Percentiles rank a stretch among this genome's conserved stretches.
Conservation (phyloP, 768 basidiomycete species). For the Podaxis sp. region DNA sequence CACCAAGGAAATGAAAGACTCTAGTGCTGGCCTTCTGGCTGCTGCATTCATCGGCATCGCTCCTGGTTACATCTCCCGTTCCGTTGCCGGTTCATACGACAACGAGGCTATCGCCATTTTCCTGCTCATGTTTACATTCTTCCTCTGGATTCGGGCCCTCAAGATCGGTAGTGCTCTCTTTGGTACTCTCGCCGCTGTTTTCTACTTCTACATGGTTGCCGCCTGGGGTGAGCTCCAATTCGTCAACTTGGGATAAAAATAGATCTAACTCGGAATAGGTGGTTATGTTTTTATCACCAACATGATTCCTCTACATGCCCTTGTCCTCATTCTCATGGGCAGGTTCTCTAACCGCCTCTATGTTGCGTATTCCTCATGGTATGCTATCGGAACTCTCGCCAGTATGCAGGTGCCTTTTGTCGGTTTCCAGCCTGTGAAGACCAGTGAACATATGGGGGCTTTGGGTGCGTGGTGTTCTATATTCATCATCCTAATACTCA, state of each 20-base stretch:
- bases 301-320: constrained; percentile 96
- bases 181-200: constrained; percentile 86
- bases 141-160: constrained; percentile 92
- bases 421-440: constrained; percentile 96
- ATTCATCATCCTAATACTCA: constrained; percentile 9
- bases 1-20: constrained; percentile 94
- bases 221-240: constrained; percentile 77
- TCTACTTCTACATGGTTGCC: constrained; percentile 99
- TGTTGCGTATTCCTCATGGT: constrained; percentile 95
- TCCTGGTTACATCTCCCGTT: constrained; percentile 98
- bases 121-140: constrained; percentile 99
- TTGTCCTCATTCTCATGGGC: constrained; percentile 95
- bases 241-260: constrained; percentile 2
- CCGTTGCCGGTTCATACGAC: constrained; percentile 98
- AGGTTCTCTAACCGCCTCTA: constrained; percentile 90
- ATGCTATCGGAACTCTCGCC: constrained; percentile 92
- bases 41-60: constrained; percentile 98
- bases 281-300: constrained; percentile 99
- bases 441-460: constrained; percentile 98
- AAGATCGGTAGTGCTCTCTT: constrained; percentile 92
- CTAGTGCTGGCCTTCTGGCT: constrained; percentile 92
- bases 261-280: constrained; percentile 38
- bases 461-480: constrained; percentile 52
- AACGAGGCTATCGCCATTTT: constrained; percentile 99
- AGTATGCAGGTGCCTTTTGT: constrained; percentile 99